Base-by-base conservation (phyloP, 140 eudicot species). In the Cichorium intybus region DNA sequence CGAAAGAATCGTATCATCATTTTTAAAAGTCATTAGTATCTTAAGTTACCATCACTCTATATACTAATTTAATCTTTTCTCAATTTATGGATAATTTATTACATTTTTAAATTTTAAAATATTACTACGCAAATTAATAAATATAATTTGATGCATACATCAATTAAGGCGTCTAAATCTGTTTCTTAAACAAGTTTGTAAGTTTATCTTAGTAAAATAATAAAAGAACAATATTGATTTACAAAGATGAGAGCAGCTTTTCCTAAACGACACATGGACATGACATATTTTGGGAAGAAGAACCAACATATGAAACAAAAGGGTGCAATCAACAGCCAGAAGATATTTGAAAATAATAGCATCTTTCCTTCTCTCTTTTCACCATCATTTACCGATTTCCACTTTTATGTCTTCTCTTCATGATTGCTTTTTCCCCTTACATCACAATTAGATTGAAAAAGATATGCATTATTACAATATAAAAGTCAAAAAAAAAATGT, bases 221-320 rank as follows among this genome's bases (percentile, higher is more conserved):
- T 24, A 17, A 47, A 9, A 5, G 11, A 20, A 65, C 24, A 51
- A 21, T 29, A 8, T 45, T 57, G 37, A 46, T 47, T 70, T 46
- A 27, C 31, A 33, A 15, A 49, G 22, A 52, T 72, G 55, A 54
- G 63, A 62, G 37, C 65, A 52, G 71, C 65, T 63, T 53, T 71
- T 53, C 10, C 51, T 37, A 51, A 52, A 72, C 62, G 65, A 62
- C 64, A 72, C 65, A 27, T 72, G 39, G 64, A 72, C 21, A 52
- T 41, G 64, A 62, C 77, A 37, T 52, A 54, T 10, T 62, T 53
- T 53, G 27, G 65, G 65, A 72, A 72, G 58, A 53, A 72, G 71
- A 61, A 37, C 70, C 70, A 72, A 62, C 55, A 72, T 57, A 72
- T 72, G 71, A 63, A 62, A 72, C 65, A 51, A 70, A 72, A 72